phyloP scores from a whole-genome alignment of 192 early-diverging fungal species.

The Backusella circina region DNA sequence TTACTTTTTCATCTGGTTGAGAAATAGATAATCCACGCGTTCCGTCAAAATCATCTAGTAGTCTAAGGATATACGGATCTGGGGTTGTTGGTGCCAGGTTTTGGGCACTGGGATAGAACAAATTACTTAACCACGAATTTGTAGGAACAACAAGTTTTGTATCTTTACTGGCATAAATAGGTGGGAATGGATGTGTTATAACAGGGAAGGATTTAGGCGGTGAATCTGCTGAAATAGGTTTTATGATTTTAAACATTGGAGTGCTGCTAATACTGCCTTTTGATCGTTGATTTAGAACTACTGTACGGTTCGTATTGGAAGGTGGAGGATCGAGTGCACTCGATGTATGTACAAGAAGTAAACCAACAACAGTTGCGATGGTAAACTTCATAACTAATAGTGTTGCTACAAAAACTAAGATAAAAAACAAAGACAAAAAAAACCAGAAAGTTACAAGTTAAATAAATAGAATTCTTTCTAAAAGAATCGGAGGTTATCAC shows the following conservation, averaged over 20 bases:
- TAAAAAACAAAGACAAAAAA: neutral
- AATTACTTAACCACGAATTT: slow-evolving; percentile 33
- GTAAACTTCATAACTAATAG: neutral
- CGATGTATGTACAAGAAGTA: neutral
- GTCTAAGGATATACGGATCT: slow-evolving; percentile 32
- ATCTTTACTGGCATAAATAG: slow-evolving; percentile 9
- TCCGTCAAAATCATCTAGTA: slow-evolving; percentile 30
- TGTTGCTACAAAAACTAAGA: neutral
- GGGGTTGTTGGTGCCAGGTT: slow-evolving; percentile 29
- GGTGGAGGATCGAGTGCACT: neutral
- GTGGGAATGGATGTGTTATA: slow-evolving; percentile 21
- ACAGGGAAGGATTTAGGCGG: slow-evolving; percentile 13
- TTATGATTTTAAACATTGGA: neutral
- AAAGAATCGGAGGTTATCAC: neutral
- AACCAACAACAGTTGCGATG: neutral
- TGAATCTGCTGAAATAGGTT: slow-evolving; percentile 1
- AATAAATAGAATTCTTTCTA: neutral
- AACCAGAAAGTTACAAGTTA: neutral
- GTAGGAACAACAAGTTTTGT: slow-evolving; percentile 22
- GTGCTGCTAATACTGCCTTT: neutral
- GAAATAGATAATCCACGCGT: slow-evolving; percentile 27
- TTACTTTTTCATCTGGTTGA: slow-evolving; percentile 19
- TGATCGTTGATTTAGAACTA: neutral
- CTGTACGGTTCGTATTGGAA: neutral
- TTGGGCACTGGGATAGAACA: slow-evolving; percentile 30